phyloP scores from a whole-genome alignment of 371 early-diverging fungal genomes.

The Haplosporangium sp. region DNA sequence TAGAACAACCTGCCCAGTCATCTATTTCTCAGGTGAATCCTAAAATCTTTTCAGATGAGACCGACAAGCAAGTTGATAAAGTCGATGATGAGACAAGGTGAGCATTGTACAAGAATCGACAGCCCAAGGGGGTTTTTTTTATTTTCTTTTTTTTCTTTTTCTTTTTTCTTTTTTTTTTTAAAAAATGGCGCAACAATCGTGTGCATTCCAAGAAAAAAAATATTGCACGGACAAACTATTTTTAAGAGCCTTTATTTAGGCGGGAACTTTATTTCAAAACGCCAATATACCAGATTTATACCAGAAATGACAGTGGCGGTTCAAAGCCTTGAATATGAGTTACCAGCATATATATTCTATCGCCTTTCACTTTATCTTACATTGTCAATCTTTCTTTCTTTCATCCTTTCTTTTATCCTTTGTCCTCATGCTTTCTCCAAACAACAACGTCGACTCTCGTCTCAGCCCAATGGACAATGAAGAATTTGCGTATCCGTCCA shows the following conservation, averaged over 20 bases:
- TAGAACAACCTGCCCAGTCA: not conserved
- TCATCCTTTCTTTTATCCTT: not conserved
- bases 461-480: constrained; percentile 34
- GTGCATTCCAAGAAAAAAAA: not conserved
- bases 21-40: not conserved
- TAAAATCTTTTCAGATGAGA: not conserved
- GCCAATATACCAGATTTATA: not conserved
- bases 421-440: not conserved
- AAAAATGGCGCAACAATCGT: not conserved
- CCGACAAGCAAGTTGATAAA: not conserved
- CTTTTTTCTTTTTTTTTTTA: not conserved
- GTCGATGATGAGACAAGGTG: constrained; percentile 14
- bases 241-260: not conserved
- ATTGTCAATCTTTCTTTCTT: not conserved
- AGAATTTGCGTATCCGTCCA: constrained; percentile 47
- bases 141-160: not conserved
- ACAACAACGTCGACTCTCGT: not conserved
- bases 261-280: constrained; percentile 4
- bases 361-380: not conserved
- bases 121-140: not conserved
- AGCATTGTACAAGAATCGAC: not conserved
- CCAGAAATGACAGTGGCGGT: not conserved
- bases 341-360: not conserved
- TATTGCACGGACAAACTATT: not conserved
- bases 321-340: not conserved